Evolutionary conservation across 2,329 filamentous ascomycete genomes (phyloP).

Genomic region (Magnaporthiopsis incrustans): DNA sequence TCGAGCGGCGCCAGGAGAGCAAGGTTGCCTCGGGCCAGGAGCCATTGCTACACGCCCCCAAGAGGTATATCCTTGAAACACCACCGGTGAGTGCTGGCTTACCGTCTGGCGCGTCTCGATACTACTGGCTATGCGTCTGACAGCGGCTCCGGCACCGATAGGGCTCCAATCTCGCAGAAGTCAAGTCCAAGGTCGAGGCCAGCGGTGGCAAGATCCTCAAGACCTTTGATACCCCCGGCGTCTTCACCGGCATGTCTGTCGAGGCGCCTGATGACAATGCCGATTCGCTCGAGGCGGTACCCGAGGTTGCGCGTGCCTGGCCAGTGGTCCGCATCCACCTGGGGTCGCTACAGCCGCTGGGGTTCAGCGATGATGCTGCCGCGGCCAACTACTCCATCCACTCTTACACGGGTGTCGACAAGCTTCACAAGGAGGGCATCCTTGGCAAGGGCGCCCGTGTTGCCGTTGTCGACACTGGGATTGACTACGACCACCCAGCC

Average conservation of each 20-base stretch:
- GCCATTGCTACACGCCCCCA: not conserved
- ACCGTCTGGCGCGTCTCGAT: too few relatives aligned
- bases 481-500: slow-evolving; percentile 15
- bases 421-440: slow-evolving; percentile 13
- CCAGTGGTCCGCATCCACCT: slow-evolving; percentile 15
- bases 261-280: slow-evolving; percentile 14
- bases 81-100: not conserved
- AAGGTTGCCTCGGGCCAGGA: not conserved
- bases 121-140: not conserved
- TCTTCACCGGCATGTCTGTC: slow-evolving; percentile 17
- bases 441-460: slow-evolving; percentile 13
- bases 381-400: slow-evolving; percentile 15
- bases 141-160: not conserved
- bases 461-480: slow-evolving; percentile 16
- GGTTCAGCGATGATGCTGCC: slow-evolving; percentile 15
- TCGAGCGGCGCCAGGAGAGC: not conserved
- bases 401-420: slow-evolving; percentile 14
- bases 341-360: slow-evolving; percentile 9
- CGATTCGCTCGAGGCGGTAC: slow-evolving; percentile 14
- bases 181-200: not conserved
- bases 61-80: not conserved
- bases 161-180: not conserved
- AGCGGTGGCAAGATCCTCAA: slow-evolving; percentile 4
- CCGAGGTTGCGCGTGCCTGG: slow-evolving; percentile 16
- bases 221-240: slow-evolving; percentile 10